Base-by-base conservation (phyloP, 306 rosid species). In the Medicago lupulina region DNA sequence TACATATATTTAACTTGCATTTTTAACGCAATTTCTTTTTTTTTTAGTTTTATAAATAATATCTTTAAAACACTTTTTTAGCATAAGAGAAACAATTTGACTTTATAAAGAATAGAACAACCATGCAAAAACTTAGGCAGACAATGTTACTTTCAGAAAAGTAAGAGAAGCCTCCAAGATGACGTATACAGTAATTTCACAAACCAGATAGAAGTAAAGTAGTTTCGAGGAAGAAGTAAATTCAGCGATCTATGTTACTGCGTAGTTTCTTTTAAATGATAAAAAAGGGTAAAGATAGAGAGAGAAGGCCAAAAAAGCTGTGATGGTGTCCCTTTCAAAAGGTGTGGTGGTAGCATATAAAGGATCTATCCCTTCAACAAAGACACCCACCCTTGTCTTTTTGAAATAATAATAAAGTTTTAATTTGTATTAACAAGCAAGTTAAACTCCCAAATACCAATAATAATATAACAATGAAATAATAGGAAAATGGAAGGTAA, bases 261-360 rank as follows among this genome's bases (percentile, higher is more conserved):
- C 25, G 64, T 23, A 23, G 38, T 25, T 59, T 59, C 65, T 28
- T 59, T 59, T 60, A 60, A 31, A 7, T 60, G 66, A 60, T 8
- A 60, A 28, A 18, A 18, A 21, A 31, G 6, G 4, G 3, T 21
- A 60, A 60, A 28, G 19, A 60, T 28, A 61, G 5, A 31, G 18
- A 61, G 18, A 61, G 38, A 61, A 50, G 1, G 28, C 61, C 28
- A 61, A 61, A 28, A 60, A 61, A 61, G 67, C 12, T 61, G 67
- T 31, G 41, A 61, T 12, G 43, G 40, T 61, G 67, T 61, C 67
- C 67, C 67, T 61, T 61, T 61, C 67, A 61, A 61, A 61, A 61
- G 67, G 67, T 61, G 40, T 61, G 67, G 67, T n/a, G 12, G 17
- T 17, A 17, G 41, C 67, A 28, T 61, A 28, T 31, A 61, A 61